Evolutionary conservation across 345 rosid genomes (phyloP), one percentile per base, ranked within the genome.

Genomic region (Adansonia digitata): DNA sequence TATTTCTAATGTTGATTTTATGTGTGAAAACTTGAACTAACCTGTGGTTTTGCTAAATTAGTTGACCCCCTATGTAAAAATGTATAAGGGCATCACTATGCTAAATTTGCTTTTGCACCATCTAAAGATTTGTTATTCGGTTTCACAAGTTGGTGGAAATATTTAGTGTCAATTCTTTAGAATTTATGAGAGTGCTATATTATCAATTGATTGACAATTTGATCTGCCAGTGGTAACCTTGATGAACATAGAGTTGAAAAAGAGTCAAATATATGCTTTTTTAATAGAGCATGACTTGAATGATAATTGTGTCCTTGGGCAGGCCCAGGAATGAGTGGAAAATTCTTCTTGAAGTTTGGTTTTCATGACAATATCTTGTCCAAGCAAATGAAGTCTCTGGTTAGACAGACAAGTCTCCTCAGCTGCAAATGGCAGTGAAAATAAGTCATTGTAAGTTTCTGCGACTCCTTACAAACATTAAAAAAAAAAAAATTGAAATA

Each of bases 251-350:
- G 17, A 69, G 56, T 27, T 1, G 53, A 67, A 22, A 42, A 22
- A 46, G 18, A 13, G n/a, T 68, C 1, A 43, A 20, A 13, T 40
- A 5, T 24, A 6, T 0, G 20, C 34, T 26, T 67, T 7, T 26
- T 45, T 52, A 10, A 65, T 39, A 18, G 27, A 49, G 31, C 27
- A 1, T 34, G 18, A 63, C 45, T 37, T 37, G 37, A 27, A 57
- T 35, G 49, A 14, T 11, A 42, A 12, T 56, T 57, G 20, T 57
- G 17, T 59, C 24, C 13, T 39, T 55, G 40, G 24, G 11, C 76
- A 73, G 76, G 59, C 48, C 18, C 76, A 60, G 76, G 76, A 59
- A 45, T 59, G 76, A 73, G 39, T 57, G 37, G 63, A 59, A 40
- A 42, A 31, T 40, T 27, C 57, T 29, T 29, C 68, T 60, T 45